Evolutionary conservation across 208 protist genomes (phyloP).

Genomic region (Acanthamoeba healyi): DNA sequence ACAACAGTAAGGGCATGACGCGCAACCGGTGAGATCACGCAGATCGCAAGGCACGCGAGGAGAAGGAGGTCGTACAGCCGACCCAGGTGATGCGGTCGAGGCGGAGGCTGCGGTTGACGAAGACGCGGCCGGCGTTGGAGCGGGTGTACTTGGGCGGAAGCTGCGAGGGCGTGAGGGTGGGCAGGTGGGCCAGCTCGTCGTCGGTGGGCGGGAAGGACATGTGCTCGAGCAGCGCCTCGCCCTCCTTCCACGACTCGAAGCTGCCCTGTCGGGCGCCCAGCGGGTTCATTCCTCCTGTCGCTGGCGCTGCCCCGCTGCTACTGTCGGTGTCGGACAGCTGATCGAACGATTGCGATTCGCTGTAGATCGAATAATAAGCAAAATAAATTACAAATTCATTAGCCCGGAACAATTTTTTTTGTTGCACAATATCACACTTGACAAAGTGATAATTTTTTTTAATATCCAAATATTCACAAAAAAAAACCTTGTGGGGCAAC

Average conservation of each 20-base stretch:
- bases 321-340: neutral
- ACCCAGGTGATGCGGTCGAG: conserved; percentile 80
- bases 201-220: conserved; percentile 83
- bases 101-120: conserved; percentile 83
- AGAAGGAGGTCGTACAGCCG: conserved; percentile 75
- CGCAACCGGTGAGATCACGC: neutral
- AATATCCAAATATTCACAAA: too few relatives aligned
- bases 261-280: neutral
- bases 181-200: conserved; percentile 79
- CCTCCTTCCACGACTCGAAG: conserved; percentile 37
- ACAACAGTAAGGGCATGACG: too few relatives aligned
- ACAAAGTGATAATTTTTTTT: too few relatives aligned
- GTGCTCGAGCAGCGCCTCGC: conserved; percentile 66
- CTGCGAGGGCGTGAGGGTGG: conserved; percentile 61
- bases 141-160: conserved; percentile 80
- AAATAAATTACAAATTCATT: too few relatives aligned
- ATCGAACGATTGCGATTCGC: neutral
- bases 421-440: too few relatives aligned
- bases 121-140: conserved; percentile 77
- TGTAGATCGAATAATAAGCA: too few relatives aligned
- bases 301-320: neutral
- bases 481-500: too few relatives aligned
- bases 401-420: too few relatives aligned
- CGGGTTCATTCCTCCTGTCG: neutral
- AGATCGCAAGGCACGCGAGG: neutral